Evolutionary conservation across 805 yeast genomes (phyloP), one percentile per base, ranked within the genome.

Genomic region (Yamadazyma sp.): DNA sequence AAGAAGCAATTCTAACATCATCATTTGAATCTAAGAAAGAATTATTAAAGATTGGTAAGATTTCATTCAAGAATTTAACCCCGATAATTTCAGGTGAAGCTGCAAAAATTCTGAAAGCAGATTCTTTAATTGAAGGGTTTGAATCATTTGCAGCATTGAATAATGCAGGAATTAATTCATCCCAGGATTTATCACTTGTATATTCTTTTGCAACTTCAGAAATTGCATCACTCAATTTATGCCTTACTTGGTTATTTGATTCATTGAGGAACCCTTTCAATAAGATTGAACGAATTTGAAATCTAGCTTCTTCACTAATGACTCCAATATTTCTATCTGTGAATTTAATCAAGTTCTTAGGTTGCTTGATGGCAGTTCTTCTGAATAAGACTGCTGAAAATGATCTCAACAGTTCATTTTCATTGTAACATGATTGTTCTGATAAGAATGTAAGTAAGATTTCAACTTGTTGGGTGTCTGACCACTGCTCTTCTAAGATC

Each of bases 161-260:
- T 25, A 91, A 66, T 0, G 87, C 78, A 34, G 85, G 87, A 24
- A 88, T 62, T 31, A 84, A 73, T 27, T 86, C 89, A 11, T 81
- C 76, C 98, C 98, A 91, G 4, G 68, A 58, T 4, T 70, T 72
- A 15, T 67, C 69, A 3, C 65, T 50, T 10, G 76, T 80, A 39
- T 78, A 82, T 30, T 69, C 73, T 50, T 81, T 80, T 2, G 96
- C 94, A 30, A 91, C 77, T 60, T 89, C 98, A 1, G 97, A 86
- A 31, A 93, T 82, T 7, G 95, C 95, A 66, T 93, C 98, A 2
- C 96, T 81, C 31, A 93, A 66, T 55, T 91, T 93, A 59, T 91
- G 96, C 55, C 97, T 80, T 21, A 87, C 87, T 43, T 76, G 77
- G 42, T 77, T 78, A n/a, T 83, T 65, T 55, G 82, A 86, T 40